Base-by-base conservation (phyloP, 73 alveolate species). In the Paramecium sonneborni region DNA sequence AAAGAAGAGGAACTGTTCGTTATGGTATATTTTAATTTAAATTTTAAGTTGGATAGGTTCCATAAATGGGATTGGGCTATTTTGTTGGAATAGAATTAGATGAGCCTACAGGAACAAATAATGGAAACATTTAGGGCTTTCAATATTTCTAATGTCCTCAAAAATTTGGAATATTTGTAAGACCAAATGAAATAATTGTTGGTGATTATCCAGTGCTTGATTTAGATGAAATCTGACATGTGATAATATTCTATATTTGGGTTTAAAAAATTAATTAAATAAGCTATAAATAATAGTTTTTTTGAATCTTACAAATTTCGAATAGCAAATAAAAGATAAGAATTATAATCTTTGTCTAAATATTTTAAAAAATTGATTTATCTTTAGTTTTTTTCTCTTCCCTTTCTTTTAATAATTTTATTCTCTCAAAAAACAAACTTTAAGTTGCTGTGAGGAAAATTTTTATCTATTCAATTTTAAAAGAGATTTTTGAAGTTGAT, bases 1-100 rank as follows among this genome's bases (percentile, higher is more conserved):
- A 92, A 11, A 90, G 94, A 86, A 93, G 98, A 93, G 98, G 98
- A 26, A 93, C 93, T 85, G 98, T 95, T 57, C 92, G 94, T 92
- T 95, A 92, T 95, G 97, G 90, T 79, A 79, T 41, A n/a, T 5
- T 41, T 20, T 52, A 18, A 52, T 18, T 41, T 6, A 23, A 43
- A 43, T 41, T 76, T 72, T 37, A 20, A 79, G 90, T 95, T 34
- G 97, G 98, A 58, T 85, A 93, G 79, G 93, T 95, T 43, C 95
- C 95, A 76, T 94, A 95, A 44, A 88, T 95, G 86, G 98, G 97
- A 79, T 92, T 93, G 88, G 97, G 98, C 18, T 95, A 89, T 72
- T 95, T 90, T 67, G 89, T 95, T 82, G 98, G 98, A 34, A 88
- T 95, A 79, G 23, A 74, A 21, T 93, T 95, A 46, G 98, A 95